These are phyloP conservation scores for Penicillium goetzii DNA, from an alignment of 495 filamentous ascomycete genomes.

Conservation along the genomic window DNA sequence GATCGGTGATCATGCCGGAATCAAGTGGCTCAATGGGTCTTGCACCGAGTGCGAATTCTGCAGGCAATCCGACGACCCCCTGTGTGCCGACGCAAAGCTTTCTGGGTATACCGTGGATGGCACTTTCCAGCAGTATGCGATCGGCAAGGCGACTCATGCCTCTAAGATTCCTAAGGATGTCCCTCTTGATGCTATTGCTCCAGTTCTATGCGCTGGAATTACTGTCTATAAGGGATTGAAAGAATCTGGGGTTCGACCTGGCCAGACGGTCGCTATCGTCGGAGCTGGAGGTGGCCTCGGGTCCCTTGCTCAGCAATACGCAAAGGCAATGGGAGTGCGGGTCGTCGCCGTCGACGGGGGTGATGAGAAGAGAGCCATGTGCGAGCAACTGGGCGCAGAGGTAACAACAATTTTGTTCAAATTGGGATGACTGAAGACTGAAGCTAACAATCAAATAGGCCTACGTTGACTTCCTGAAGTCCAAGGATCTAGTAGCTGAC, in stretches of 20 bases:
- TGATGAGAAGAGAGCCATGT: constrained; percentile 73
- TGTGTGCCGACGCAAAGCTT: constrained; percentile 71
- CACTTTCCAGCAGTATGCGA: constrained; percentile 88
- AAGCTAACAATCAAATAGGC: constrained; percentile 23
- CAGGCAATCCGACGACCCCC: constrained; percentile 71
- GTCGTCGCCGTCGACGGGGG: constrained; percentile 77
- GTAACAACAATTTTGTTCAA: constrained; percentile 12
- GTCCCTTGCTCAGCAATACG: constrained; percentile 80
- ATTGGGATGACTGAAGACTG: too few relatives aligned
- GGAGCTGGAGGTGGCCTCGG: constrained; percentile 86
- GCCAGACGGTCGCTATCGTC: constrained; percentile 79
- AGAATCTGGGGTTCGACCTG: constrained; percentile 66
- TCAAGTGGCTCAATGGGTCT: constrained; percentile 90
- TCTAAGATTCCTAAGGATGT: constrained; percentile 76
- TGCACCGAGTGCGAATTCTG: constrained; percentile 83
- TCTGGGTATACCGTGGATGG: constrained; percentile 93
- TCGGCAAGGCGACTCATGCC: constrained; percentile 82
- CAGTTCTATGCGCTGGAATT: constrained; percentile 83
- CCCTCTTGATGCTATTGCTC: constrained; percentile 75
- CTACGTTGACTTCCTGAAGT: constrained; percentile 77
- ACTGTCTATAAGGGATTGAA: constrained; percentile 92
- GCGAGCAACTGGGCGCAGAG: constrained; percentile 63
- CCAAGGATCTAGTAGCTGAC: constrained; percentile 73
- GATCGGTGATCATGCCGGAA: constrained; percentile 79
- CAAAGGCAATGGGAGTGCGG: constrained; percentile 80